Evolutionary conservation across 805 yeast genomes (phyloP), one percentile per base, ranked within the genome.

Genomic region (Candida stauntonica): DNA sequence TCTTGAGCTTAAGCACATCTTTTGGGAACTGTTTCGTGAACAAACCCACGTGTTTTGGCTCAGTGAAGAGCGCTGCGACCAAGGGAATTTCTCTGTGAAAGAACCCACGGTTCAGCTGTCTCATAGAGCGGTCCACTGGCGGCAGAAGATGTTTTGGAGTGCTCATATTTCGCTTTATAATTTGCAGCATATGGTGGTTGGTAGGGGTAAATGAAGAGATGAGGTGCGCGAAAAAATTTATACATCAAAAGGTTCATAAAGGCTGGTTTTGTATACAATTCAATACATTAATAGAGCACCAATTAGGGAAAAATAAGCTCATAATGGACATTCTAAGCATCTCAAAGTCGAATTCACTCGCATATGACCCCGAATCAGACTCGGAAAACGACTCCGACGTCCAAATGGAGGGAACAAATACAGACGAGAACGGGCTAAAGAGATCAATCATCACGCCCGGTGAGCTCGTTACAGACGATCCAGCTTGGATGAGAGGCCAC

Each of bases 401-500:
- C 26, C 48, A 39, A 15, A 16, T 18, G 5, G 16, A n/a, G 11
- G 16, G 8, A 7, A 17, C 11, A 28, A 51, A 55, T 4, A 57
- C 50, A 7, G 67, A 55, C 32, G 54, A 48, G 16, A 36, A 48
- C 15, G 57, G 54, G 9, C 43, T 62, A 14, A 61, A 60, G 31
- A 62, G 45, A 6, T 49, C 62, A 11, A 62, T 93, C 8, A 95
- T 91, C 15, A 87, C 97, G 1, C 99, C 99, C 0, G 99, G 99
- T 8, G 97, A 93, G 58, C 65, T 89, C 35, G 85, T 93, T n/a
- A 93, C 98, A 0, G 93, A 86, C 50, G 98, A 93, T 55, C 86
- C 96, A 6, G 73, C 81, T 3, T 93, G 98, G 97, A 93, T 93
- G 99, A 77, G 95, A 56, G 99, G 99, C 21, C 99, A 91, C 57